Evolutionary conservation across 768 basidiomycete genomes (phyloP).

Genomic region (Dendrothele bispora): DNA sequence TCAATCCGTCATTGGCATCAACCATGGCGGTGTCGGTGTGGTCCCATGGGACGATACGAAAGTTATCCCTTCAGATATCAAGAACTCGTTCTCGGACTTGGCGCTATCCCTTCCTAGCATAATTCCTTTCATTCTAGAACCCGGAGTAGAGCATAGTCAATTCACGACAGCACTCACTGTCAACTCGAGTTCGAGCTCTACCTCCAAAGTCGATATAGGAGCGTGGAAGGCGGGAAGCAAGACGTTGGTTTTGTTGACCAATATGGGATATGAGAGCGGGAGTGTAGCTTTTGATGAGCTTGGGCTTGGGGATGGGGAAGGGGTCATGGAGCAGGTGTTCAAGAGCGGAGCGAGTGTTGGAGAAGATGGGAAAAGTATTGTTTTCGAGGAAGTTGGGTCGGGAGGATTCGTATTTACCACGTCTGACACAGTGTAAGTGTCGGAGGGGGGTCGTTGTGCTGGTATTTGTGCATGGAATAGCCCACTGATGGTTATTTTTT

Average conservation of each 20-base stretch:
- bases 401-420: constrained; percentile 39
- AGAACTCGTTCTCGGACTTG: constrained; percentile 48
- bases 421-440: no score
- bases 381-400: constrained; percentile 38
- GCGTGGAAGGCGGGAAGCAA: constrained; percentile 43
- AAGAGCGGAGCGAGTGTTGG: constrained; percentile 32
- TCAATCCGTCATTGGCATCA: constrained; percentile 64
- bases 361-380: constrained; percentile 23
- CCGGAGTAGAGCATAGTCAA: constrained; percentile 38
- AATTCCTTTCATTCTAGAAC: constrained; percentile 45
- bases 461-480: no score
- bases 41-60: constrained; percentile 59
- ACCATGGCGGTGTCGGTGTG: constrained; percentile 67
- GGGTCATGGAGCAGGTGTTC: constrained; percentile 29
- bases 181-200: no score
- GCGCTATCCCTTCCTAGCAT: constrained; percentile 45
- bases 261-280: constrained; percentile 42
- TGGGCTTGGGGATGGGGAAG: constrained; percentile 14
- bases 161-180: no score
- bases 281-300: constrained; percentile 33
- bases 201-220: constrained; percentile 47
- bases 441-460: no score
- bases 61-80: constrained; percentile 51
- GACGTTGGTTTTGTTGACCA: constrained; percentile 51
- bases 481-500: no score